Evolutionary conservation across 2,329 filamentous ascomycete genomes (phyloP), one percentile per base, ranked within the genome.

Genomic region (Ceratocystis harringtonii): DNA sequence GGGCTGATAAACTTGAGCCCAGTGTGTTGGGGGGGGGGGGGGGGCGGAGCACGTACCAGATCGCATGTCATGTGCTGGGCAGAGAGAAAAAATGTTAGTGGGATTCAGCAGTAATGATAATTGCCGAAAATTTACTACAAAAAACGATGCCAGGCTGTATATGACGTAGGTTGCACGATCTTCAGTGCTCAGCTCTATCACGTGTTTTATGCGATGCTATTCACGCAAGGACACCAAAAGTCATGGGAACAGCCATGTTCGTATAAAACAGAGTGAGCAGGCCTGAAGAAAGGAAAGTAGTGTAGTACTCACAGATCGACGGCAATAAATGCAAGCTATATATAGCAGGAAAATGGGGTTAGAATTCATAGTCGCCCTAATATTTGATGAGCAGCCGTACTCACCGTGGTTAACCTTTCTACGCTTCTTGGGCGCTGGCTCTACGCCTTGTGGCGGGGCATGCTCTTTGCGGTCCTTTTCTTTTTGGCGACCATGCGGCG

Each of bases 401-500:
- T 78, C 84, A 92, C 89, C 89, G 78, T 92, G 89, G 79, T 91
- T 92, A 71, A 92, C 89, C 79, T 92, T 92, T 79, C 89, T 87
- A 77, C 89, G 83, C 81, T 91, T 92, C 79, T 90, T 92, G 61
- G 87, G 85, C 4, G 62, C 61, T 5, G 66, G 45, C 63, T 69
- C 68, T 8, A 41, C 52, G 32, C 17, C 57, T 44, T 50, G 41
- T 15, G 55, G 55, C 58, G 57, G 58, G 7, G 57, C 66, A 48
- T 63, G n/a, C 1, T 25, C 60, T 45, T 62, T 62, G 60, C 61
- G 60, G 44, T 62, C 60, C 30, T 61, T 57, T 43, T 62, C 64
- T 43, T 65, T 62, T n/a, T 60, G 50, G 10, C 44, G 55, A 36
- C 55, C 22, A 17, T 22, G 55, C 17, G 55, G 28, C n/a, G 55